Evolutionary conservation across 1,284 basidiomycete species (phyloP).

Genomic region (Tetrapyrgos nigripes): DNA sequence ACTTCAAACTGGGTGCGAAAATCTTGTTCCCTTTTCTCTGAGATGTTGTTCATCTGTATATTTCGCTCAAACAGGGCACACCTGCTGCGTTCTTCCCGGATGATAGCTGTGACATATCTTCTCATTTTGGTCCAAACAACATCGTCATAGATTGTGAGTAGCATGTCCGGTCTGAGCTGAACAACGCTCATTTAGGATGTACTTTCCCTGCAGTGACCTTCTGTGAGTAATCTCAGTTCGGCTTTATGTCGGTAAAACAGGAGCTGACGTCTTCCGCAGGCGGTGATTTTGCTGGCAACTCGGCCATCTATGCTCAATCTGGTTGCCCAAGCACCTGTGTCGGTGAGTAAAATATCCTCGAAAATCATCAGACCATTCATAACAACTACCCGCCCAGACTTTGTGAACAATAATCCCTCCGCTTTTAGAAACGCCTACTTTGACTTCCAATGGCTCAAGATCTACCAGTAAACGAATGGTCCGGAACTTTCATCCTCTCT

Average conservation of each 20-base stretch:
- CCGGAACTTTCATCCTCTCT: background rate
- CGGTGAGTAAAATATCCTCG: slow-evolving; percentile 39
- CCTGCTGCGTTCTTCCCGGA: slow-evolving; percentile 64
- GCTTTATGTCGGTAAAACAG: background rate
- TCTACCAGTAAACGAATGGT: slow-evolving; percentile 29
- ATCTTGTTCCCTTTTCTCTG: background rate
- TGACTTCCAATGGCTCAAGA: slow-evolving; percentile 58
- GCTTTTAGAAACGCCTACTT: slow-evolving; percentile 74
- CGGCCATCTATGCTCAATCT: slow-evolving; percentile 47
- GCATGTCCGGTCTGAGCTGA: slow-evolving; percentile 40
- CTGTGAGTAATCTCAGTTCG: slow-evolving; percentile 38
- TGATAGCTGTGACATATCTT: slow-evolving; percentile 54
- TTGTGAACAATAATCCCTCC: slow-evolving; percentile 66
- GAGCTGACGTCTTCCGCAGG: slow-evolving; percentile 35
- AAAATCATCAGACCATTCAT: background rate
- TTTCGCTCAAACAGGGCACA: slow-evolving; percentile 45
- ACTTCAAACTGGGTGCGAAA: slow-evolving; percentile 53
- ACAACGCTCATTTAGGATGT: background rate
- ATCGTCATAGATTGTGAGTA: slow-evolving; percentile 63
- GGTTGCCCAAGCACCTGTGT: slow-evolving; percentile 59
- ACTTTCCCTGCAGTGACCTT: slow-evolving; percentile 42
- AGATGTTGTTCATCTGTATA: no score
- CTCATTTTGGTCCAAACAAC: slow-evolving; percentile 61
- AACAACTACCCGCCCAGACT: slow-evolving; percentile 42
- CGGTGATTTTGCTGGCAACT: slow-evolving; percentile 69